phyloP scores from a whole-genome alignment of 805 yeast genomes.

The Lachancea sp. region DNA sequence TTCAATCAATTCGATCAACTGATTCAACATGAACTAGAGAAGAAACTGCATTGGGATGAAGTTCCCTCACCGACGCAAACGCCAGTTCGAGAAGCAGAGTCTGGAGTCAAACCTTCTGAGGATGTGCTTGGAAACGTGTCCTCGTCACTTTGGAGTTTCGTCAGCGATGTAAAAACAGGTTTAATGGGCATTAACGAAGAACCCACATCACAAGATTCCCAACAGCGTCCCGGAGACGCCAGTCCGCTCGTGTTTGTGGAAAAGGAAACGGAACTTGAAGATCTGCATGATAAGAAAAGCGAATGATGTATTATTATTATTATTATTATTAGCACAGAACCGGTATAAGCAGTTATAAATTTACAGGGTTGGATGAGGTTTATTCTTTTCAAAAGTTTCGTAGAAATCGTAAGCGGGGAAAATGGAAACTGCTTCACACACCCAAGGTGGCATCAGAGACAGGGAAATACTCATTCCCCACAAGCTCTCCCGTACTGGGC shows the following conservation, averaged over 20 bases:
- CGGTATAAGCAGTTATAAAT: not conserved
- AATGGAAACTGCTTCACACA: not conserved
- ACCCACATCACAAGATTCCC: conserved; percentile 6
- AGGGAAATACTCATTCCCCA: conserved; percentile 26
- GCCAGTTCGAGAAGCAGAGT: not conserved
- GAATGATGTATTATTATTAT: not conserved
- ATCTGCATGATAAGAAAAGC: not conserved
- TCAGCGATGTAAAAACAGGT: conserved; percentile 42
- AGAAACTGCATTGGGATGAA: conserved; percentile 35
- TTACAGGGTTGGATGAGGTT: not conserved
- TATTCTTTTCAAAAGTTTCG: not conserved
- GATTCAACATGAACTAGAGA: conserved; percentile 61
- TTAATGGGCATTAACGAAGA: conserved; percentile 34
- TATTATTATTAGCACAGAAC: not conserved
- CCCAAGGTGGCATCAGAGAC: conserved; percentile 15
- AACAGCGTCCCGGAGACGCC: not conserved
- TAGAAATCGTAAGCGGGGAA: conserved; percentile 1
- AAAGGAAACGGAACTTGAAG: conserved; percentile 3
- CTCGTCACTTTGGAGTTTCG: conserved; percentile 44
- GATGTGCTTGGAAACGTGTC: conserved; percentile 32
- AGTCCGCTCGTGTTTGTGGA: conserved; percentile 2
- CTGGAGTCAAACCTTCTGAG: conserved; percentile 1
- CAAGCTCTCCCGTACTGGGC: conserved; percentile 20
- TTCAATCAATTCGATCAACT: conserved; percentile 64
- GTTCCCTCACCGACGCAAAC: not conserved